phyloP scores from a whole-genome alignment of 371 early-diverging fungal genomes.

The Blastocladiella emersonii region DNA sequence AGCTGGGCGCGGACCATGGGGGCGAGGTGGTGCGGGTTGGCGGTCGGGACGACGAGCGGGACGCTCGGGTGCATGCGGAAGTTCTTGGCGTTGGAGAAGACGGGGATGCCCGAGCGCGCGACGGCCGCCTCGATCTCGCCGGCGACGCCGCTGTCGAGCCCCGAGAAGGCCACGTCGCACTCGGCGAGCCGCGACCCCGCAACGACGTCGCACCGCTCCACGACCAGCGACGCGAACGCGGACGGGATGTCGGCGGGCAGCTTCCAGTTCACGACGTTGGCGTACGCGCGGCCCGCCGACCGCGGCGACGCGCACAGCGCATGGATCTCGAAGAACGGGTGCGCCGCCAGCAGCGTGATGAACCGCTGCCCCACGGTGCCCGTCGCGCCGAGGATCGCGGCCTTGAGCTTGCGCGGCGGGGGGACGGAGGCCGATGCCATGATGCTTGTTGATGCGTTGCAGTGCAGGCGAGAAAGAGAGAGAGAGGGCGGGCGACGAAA shows the following conservation, averaged over 20 bases:
- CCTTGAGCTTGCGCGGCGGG: slow-evolving; percentile 31
- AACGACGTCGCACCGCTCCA: slow-evolving; percentile 60
- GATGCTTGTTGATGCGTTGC: too few species aligned
- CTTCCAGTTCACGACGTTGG: slow-evolving; percentile 73
- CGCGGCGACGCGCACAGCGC: slow-evolving; percentile 82
- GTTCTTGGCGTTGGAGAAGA: slow-evolving; percentile 93
- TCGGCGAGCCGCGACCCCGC: slow-evolving; percentile 19
- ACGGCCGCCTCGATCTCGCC: slow-evolving; percentile 69
- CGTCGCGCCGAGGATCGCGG: slow-evolving; percentile 90
- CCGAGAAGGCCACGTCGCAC: slow-evolving; percentile 85
- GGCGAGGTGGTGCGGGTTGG: slow-evolving; percentile 57
- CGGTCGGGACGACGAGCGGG: slow-evolving; percentile 84
- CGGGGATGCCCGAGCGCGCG: slow-evolving; percentile 60
- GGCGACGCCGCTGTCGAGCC: slow-evolving; percentile 82
- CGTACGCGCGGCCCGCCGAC: slow-evolving; percentile 76
- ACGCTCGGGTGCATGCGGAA: slow-evolving; percentile 75
- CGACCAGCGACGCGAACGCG: slow-evolving; percentile 36
- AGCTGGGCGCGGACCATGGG: background rate
- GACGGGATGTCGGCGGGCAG: slow-evolving; percentile 61
- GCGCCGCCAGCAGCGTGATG: slow-evolving; percentile 65
- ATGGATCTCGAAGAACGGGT: slow-evolving; percentile 74
- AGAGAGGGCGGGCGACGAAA: too few species aligned
- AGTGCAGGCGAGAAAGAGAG: too few species aligned
- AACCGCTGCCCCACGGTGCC: slow-evolving; percentile 98
- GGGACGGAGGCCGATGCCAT: too few species aligned